Conservation (phyloP, 108 stramenopile species). For the Cyclotella atomus region DNA sequence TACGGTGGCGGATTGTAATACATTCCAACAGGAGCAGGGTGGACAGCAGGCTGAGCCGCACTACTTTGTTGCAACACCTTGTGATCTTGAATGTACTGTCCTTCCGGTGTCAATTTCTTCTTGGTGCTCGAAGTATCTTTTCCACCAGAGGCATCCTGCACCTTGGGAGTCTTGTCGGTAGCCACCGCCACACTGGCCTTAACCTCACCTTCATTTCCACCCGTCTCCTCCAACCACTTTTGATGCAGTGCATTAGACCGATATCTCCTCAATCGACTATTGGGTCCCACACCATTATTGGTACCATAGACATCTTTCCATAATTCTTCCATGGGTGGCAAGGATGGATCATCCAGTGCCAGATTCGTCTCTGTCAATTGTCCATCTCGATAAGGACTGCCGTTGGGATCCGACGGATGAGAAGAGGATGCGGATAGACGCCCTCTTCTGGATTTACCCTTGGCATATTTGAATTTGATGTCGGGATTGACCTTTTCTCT, state of each 20-base stretch:
- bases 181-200: background rate
- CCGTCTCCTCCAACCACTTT: conserved; percentile 18
- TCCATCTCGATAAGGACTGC: background rate
- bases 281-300: conserved; percentile 33
- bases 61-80: background rate
- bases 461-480: conserved; percentile 32
- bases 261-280: conserved; percentile 27
- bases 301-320: conserved; percentile 40
- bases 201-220: background rate
- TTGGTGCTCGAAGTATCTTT: background rate
- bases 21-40: no score
- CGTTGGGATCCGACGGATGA: conserved; percentile 14
- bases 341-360: background rate
- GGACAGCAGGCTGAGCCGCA: background rate
- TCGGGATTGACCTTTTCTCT: conserved; percentile 38
- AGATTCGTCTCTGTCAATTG: background rate
- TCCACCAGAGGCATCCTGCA: background rate
- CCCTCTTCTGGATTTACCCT: conserved; percentile 19
- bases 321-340: conserved; percentile 28
- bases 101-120: conserved; percentile 10
- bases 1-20: background rate
- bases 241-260: conserved; percentile 13
- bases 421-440: conserved; percentile 37
- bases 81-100: conserved; percentile 6
- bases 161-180: background rate